Evolutionary conservation across 176 grass and related monocot genomes (phyloP).

Genomic region (Hordeum marinum): DNA sequence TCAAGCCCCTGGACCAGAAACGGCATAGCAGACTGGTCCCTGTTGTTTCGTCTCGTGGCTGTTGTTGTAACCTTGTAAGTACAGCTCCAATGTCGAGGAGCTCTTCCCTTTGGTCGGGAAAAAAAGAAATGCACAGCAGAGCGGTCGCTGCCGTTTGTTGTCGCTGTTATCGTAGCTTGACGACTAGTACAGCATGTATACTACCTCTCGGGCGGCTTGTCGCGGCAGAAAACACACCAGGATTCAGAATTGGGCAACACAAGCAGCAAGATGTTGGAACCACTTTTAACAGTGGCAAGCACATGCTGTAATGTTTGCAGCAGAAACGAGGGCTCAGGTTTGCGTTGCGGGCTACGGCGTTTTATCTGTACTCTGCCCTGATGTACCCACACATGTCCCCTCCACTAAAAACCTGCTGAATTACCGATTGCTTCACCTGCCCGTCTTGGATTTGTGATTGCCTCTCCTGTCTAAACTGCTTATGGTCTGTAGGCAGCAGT

Average conservation of each 20-base stretch:
- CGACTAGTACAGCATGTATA: neutral
- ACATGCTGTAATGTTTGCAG: neutral
- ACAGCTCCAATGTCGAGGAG: neutral
- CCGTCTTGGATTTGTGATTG: too few relatives aligned
- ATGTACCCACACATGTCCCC: too few relatives aligned
- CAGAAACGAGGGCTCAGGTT: neutral
- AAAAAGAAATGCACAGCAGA: neutral
- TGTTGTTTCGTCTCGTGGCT: neutral
- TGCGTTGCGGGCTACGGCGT: neutral
- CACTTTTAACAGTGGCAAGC: neutral
- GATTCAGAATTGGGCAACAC: neutral
- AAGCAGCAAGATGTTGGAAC: neutral
- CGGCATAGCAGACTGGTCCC: neutral
- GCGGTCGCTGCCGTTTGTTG: neutral
- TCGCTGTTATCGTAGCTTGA: constrained; percentile 8
- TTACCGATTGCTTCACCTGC: too few relatives aligned
- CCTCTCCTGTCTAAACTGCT: too few relatives aligned
- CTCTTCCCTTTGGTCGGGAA: neutral
- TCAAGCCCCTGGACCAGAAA: neutral
- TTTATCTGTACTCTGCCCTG: too few relatives aligned
- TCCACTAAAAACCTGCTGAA: too few relatives aligned
- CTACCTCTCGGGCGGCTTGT: neutral
- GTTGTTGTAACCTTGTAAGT: constrained; percentile 18
- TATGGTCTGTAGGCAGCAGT: too few relatives aligned
- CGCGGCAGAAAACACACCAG: neutral